phyloP scores from a whole-genome alignment of 2,329 filamentous ascomycete species.

The Colletotrichum ledebouriae region DNA sequence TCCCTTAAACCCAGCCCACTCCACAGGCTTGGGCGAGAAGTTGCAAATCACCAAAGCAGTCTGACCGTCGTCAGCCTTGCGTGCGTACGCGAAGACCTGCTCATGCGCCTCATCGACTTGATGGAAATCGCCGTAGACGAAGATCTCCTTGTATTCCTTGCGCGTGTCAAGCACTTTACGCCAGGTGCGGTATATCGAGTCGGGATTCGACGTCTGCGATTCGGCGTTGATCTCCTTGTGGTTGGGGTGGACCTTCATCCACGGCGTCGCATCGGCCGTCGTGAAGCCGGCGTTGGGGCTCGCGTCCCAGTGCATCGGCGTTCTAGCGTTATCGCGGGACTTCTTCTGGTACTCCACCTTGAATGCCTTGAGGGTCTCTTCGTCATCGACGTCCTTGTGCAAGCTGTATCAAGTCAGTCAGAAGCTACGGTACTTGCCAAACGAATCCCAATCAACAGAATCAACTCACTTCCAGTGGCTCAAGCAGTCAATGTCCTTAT shows the following conservation, averaged over 20 bases:
- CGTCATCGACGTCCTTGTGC: conserved; percentile 55
- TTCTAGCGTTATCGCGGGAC: conserved; percentile 77
- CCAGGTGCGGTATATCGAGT: conserved; percentile 74
- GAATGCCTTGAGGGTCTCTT: conserved; percentile 53
- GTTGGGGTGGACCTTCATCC: conserved; percentile 79
- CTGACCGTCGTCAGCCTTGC: conserved; percentile 50
- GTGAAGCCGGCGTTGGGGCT: conserved; percentile 75
- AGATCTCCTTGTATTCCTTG: conserved; percentile 71
- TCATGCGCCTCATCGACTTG: conserved; percentile 54
- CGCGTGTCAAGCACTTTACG: conserved; percentile 69
- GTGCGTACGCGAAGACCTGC: conserved; percentile 55
- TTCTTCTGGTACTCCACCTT: conserved; percentile 67
- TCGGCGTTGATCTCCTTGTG: conserved; percentile 74
- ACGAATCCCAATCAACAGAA: background rate
- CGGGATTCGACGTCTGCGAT: conserved; percentile 60
- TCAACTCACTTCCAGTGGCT: conserved; percentile 61
- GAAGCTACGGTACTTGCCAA: background rate
- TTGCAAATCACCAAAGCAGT: conserved; percentile 55
- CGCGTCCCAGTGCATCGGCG: conserved; percentile 80
- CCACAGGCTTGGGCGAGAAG: conserved; percentile 52
- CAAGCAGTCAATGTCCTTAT: conserved; percentile 75
- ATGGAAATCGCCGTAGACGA: conserved; percentile 74
- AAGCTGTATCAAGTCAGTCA: conserved; percentile 46
- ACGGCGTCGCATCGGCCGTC: conserved; percentile 63
- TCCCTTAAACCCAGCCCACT: conserved; percentile 48